These are phyloP conservation scores for Carex sylvatica DNA, from an alignment of 202 grass and related monocot genomes.

Conservation along the genomic window DNA sequence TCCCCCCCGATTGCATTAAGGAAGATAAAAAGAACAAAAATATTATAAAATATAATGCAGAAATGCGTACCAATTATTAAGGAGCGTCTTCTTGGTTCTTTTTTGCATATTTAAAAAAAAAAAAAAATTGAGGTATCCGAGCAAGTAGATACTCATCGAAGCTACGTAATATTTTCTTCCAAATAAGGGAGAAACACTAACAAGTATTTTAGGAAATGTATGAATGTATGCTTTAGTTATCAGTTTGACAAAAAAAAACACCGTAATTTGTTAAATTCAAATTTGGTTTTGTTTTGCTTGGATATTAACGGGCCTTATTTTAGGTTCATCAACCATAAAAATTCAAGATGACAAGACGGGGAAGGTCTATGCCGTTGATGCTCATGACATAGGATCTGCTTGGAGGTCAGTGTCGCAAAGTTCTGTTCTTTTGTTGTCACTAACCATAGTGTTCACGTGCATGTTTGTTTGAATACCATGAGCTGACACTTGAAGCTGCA, in stretches of 20 bases:
- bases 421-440: constrained; percentile 37
- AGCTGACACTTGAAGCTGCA: constrained; percentile 11
- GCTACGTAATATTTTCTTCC: neutral
- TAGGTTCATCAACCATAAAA: constrained; percentile 95
- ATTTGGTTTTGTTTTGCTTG: constrained; percentile 10
- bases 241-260: neutral
- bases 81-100: neutral
- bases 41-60: neutral
- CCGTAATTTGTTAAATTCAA: constrained; percentile 1
- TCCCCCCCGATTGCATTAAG: neutral
- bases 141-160: neutral
- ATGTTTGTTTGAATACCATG: constrained; percentile 39
- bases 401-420: constrained; percentile 48
- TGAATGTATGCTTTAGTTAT: neutral
- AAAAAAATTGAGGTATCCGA: neutral
- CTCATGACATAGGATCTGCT: constrained; percentile 52
- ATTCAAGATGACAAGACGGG: constrained; percentile 66
- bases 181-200: neutral
- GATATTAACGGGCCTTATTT: constrained; percentile 9
- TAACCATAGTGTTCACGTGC: constrained; percentile 39
- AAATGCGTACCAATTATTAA: neutral
- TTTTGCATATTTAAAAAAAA: neutral
- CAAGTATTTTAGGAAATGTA: neutral
- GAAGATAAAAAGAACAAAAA: neutral
- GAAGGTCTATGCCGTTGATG: constrained; percentile 42